Conservation (phyloP, 2,329 filamentous ascomycete genomes). For the Fusarium pseudonygamai region DNA sequence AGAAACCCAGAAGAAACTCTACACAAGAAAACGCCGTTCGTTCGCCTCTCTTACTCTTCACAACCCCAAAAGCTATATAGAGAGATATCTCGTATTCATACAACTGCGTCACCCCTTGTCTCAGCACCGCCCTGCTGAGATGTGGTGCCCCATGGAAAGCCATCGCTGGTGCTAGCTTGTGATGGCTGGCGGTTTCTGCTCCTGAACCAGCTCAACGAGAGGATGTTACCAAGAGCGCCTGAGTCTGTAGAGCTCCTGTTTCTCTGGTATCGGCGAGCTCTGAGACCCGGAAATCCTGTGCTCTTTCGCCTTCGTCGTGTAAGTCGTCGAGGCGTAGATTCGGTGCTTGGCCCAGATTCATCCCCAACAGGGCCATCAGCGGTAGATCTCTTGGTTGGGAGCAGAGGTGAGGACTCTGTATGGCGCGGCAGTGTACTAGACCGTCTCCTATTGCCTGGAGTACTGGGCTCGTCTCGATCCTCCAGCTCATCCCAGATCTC, state of each 20-base stretch:
- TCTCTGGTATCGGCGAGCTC: conserved; percentile 57
- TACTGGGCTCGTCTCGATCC: conserved; percentile 68
- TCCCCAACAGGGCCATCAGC: conserved; percentile 42
- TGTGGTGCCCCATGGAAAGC: conserved; percentile 15
- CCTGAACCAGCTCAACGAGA: conserved; percentile 66
- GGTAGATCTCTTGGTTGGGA: conserved; percentile 47
- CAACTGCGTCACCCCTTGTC: conserved; percentile 44
- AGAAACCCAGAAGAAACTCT: conserved; percentile 19
- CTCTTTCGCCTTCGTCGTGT: conserved; percentile 63
- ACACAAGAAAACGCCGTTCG: conserved; percentile 33
- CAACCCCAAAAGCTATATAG: conserved; percentile 23
- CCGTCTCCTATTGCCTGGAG: conserved; percentile 53
- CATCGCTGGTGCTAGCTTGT: conserved; percentile 35
- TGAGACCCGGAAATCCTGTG: conserved; percentile 70
- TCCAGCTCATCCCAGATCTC: conserved; percentile 92
- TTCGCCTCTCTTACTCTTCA: conserved; percentile 29
- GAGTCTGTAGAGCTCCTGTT: conserved; percentile 56
- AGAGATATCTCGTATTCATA: conserved; percentile 43
- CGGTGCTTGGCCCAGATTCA: conserved; percentile 45
- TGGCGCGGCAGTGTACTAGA: conserved; percentile 60
- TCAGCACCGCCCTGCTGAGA: conserved; percentile 34
- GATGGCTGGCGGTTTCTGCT: conserved; percentile 35
- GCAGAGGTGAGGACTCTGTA: conserved; percentile 53
- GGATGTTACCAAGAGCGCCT: conserved; percentile 61
- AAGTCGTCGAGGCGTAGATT: conserved; percentile 46